These are phyloP conservation scores for Mucor racemosus DNA, from an alignment of 371 early-diverging fungal species.

Conservation along the genomic window DNA sequence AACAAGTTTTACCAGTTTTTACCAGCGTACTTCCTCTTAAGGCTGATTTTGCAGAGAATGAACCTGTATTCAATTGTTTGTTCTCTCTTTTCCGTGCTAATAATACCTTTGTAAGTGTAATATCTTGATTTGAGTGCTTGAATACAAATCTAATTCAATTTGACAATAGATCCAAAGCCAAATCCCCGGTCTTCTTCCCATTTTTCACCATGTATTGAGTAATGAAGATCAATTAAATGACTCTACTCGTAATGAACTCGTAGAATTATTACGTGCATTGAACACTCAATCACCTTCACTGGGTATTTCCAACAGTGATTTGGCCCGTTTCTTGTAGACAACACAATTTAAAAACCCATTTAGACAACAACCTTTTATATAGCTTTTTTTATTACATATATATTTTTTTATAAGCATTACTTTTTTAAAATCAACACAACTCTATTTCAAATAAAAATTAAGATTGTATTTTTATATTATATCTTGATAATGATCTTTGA, in stretches of 20 bases:
- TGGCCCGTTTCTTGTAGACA: constrained; percentile 32
- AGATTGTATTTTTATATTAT: background rate
- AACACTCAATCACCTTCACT: constrained; percentile 45
- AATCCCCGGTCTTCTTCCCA: constrained; percentile 43
- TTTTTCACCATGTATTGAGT: constrained; percentile 52
- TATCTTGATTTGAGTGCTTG: background rate
- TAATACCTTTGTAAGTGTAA: constrained; percentile 36
- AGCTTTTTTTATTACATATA: background rate
- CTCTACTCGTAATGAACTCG: constrained; percentile 56
- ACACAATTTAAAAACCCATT: background rate
- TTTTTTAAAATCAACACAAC: background rate
- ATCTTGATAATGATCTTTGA: background rate
- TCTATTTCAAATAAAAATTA: background rate
- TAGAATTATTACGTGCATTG: constrained; percentile 60
- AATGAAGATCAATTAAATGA: constrained; percentile 65
- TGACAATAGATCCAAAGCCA: constrained; percentile 36
- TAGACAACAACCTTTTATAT: constrained; percentile 5
- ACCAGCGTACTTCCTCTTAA: constrained; percentile 75
- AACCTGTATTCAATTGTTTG: constrained; percentile 74
- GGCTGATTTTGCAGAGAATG: constrained; percentile 80
- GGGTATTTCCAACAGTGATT: constrained; percentile 28
- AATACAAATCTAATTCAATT: background rate
- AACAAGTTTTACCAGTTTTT: constrained; percentile 77
- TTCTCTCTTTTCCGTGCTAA: constrained; percentile 62
- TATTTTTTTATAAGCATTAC: constrained; percentile 1